Evolutionary conservation across 2,329 filamentous ascomycete genomes (phyloP).

Genomic region (Aspergillus sp.): DNA sequence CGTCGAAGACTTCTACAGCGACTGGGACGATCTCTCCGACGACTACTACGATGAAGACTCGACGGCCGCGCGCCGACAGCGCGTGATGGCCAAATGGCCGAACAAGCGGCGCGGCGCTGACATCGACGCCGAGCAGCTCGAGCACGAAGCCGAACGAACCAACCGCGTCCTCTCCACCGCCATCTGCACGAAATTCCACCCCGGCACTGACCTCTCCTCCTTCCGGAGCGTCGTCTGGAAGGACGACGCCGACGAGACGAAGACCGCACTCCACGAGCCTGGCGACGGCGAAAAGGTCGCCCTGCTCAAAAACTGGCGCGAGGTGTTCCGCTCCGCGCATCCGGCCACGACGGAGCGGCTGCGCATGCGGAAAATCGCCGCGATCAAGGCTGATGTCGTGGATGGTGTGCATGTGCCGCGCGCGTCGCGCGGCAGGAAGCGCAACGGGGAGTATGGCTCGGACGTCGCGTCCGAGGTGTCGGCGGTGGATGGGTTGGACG

Average conservation of each 20-base stretch:
- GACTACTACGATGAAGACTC: conserved; percentile 46
- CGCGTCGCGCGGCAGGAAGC: not conserved
- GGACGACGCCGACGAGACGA: conserved; percentile 22
- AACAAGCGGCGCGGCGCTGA: not conserved
- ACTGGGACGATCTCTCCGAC: conserved; percentile 47
- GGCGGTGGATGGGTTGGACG: not conserved
- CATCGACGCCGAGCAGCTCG: conserved; percentile 5
- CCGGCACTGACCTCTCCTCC: conserved; percentile 21
- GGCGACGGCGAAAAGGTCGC: conserved; percentile 43
- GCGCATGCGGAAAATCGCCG: conserved; percentile 14
- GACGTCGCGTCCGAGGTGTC: not conserved
- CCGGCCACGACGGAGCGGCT: conserved; percentile 26
- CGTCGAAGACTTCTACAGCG: conserved; percentile 39
- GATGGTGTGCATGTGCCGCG: not conserved
- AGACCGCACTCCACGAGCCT: conserved; percentile 32
- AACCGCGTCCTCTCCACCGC: conserved; percentile 6
- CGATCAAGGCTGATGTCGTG: conserved; percentile 11
- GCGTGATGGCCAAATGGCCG: conserved; percentile 14
- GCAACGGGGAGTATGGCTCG: not conserved
- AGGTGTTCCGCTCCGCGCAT: conserved; percentile 39
- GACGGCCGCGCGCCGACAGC: conserved; percentile 24
- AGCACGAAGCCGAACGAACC: conserved; percentile 12
- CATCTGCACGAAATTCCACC: not conserved
- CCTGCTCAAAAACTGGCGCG: conserved; percentile 46
- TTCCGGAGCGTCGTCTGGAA: conserved; percentile 44